Evolutionary conservation across 1,284 basidiomycete species (phyloP).

Genomic region (Exobasidium rhododendri): DNA sequence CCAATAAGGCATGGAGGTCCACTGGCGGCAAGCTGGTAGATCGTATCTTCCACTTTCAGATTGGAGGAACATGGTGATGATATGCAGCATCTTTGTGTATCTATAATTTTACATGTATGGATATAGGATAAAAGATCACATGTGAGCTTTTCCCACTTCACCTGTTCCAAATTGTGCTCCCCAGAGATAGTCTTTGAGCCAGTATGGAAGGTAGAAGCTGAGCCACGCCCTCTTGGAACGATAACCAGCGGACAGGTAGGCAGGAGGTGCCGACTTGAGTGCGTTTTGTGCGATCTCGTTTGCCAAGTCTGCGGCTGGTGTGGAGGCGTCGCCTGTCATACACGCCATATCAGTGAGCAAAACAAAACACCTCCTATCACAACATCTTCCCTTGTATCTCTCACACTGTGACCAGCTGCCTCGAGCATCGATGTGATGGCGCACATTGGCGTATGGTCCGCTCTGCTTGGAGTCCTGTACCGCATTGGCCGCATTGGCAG

Average conservation of each 20-base stretch:
- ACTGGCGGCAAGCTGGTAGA: background rate
- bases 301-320: background rate
- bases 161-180: slow-evolving; percentile 24
- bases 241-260: slow-evolving; percentile 37
- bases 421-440: slow-evolving; percentile 31
- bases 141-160: background rate
- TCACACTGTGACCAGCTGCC: slow-evolving; percentile 33
- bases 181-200: slow-evolving; percentile 30
- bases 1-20: background rate
- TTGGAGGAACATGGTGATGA: slow-evolving; percentile 7
- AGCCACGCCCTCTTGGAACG: slow-evolving; percentile 30
- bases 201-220: slow-evolving; percentile 32
- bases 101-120: no score
- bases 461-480: slow-evolving; percentile 15
- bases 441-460: slow-evolving; percentile 24
- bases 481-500: slow-evolving; percentile 36
- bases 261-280: slow-evolving; percentile 17
- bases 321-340: background rate
- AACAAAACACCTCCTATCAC: no score
- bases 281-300: slow-evolving; percentile 12
- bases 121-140: no score
- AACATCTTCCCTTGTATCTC: no score
- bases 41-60: background rate
- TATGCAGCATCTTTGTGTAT: no score
- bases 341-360: no score